A percentile compares a stretch with the other conserved stretches of the same genome.
These are phyloP conservation scores for Magnusiomyces magnusii DNA, from an alignment of 1,139 yeast species.

Conservation along the genomic window DNA sequence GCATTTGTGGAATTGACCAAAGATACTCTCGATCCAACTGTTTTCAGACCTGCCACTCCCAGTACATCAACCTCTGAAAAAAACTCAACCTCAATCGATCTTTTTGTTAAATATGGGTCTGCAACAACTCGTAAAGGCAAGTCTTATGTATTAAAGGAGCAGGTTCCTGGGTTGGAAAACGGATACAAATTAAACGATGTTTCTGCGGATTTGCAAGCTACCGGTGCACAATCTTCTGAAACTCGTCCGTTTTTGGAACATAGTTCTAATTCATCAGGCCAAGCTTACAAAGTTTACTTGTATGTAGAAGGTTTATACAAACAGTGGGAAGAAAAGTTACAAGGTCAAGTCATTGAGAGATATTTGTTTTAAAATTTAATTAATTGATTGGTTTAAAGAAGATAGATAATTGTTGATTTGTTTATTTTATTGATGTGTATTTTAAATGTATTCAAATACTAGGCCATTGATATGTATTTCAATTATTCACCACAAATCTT, in stretches of 20 bases:
- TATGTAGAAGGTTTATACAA: constrained; percentile 49
- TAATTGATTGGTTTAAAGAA: no score
- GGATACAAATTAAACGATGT: constrained; percentile 31
- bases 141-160: constrained; percentile 51
- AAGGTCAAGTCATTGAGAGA: constrained; percentile 54
- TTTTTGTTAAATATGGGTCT: constrained; percentile 64
- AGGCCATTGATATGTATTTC: no score
- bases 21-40: constrained; percentile 33
- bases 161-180: constrained; percentile 44
- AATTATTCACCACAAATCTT: no score
- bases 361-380: constrained; percentile 18
- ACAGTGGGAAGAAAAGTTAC: constrained; percentile 64
- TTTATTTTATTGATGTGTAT: no score
- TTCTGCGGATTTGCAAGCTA: not conserved
- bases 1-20: constrained; percentile 63
- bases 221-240: not conserved
- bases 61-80: constrained; percentile 21
- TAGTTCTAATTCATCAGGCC: not conserved
- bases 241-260: not conserved
- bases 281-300: constrained; percentile 42
- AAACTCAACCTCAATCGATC: constrained; percentile 34
- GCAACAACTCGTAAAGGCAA: constrained; percentile 56
- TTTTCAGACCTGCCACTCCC: constrained; percentile 11
- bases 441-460: no score
- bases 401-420: no score